Percentiles rank a stretch among this genome's conserved stretches.
phyloP scores from a whole-genome alignment of 129 eudicot genomes.

The sunflower (Helianthus annuus) region DNA sequence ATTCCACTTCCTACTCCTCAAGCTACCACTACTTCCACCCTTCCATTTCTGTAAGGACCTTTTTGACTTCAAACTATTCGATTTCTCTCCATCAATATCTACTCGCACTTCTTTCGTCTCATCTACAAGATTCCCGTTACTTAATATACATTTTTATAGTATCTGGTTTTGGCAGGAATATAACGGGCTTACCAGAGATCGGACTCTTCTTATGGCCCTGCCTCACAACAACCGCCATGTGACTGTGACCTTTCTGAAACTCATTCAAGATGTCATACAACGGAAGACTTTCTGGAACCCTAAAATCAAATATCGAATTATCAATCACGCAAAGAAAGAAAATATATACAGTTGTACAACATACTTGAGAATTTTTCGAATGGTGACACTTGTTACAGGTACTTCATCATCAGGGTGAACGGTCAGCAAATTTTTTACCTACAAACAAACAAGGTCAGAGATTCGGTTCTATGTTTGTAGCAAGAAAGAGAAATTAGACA shows the following conservation, averaged over 20 bases:
- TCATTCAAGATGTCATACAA: slow-evolving; percentile 89
- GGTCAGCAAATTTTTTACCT: slow-evolving; percentile 88
- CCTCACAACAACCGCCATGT: slow-evolving; percentile 90
- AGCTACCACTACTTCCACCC: slow-evolving; percentile 57
- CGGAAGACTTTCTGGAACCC: slow-evolving; percentile 85
- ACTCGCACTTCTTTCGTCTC: slow-evolving; percentile 61
- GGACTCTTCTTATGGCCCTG: slow-evolving; percentile 33
- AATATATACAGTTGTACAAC: not conserved
- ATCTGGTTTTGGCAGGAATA: not conserved
- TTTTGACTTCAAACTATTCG: slow-evolving; percentile 48
- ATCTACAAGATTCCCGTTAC: slow-evolving; percentile 15
- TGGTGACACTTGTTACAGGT: slow-evolving; percentile 78
- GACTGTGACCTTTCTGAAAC: slow-evolving; percentile 97
- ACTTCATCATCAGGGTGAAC: slow-evolving; percentile 74
- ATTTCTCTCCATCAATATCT: slow-evolving; percentile 56
- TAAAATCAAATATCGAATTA: slow-evolving; percentile 17
- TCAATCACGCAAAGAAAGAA: too few species aligned
- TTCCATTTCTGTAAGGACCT: slow-evolving; percentile 77
- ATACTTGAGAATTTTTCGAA: slow-evolving; percentile 80
- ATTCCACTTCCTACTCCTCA: slow-evolving; percentile 71
- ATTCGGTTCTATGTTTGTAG: not conserved
- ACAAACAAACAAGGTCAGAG: not conserved
- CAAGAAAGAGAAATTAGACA: not conserved
- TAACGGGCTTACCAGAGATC: slow-evolving; percentile 32
- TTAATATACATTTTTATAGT: too few species aligned